Evolutionary conservation across 2,329 filamentous ascomycete genomes (phyloP).

Genomic region (Juglanconis oblonga): DNA sequence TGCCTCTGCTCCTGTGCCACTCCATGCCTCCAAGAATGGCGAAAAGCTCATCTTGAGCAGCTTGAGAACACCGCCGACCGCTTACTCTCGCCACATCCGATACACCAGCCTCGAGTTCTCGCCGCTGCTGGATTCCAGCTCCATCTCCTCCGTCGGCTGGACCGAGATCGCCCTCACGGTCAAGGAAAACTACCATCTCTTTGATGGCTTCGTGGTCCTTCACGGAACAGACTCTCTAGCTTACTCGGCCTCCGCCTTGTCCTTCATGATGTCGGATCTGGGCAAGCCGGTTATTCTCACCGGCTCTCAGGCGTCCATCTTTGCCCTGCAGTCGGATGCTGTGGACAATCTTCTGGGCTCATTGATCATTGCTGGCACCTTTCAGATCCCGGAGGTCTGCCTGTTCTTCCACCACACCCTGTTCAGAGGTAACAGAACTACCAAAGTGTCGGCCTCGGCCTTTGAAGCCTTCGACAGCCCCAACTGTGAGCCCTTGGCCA

Average conservation of each 20-base stretch:
- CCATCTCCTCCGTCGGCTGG: slow-evolving; percentile 84
- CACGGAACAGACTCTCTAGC: slow-evolving; percentile 88
- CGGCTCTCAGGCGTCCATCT: slow-evolving; percentile 79
- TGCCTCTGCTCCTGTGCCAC: slow-evolving; percentile 51
- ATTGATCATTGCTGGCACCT: slow-evolving; percentile 85
- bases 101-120: slow-evolving; percentile 84
- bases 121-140: slow-evolving; percentile 82
- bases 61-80: slow-evolving; percentile 74
- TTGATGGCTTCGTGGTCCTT: slow-evolving; percentile 86
- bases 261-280: slow-evolving; percentile 88
- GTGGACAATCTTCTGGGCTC: slow-evolving; percentile 87
- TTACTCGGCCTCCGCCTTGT: slow-evolving; percentile 85
- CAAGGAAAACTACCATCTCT: slow-evolving; percentile 79
- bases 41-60: slow-evolving; percentile 56
- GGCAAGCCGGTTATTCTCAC: slow-evolving; percentile 91
- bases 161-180: slow-evolving; percentile 78
- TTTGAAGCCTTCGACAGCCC: slow-evolving; percentile 87
- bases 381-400: slow-evolving; percentile 89
- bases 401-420: slow-evolving; percentile 92
- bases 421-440: slow-evolving; percentile 83
- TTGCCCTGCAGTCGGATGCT: slow-evolving; percentile 85
- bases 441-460: slow-evolving; percentile 81
- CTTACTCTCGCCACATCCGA: slow-evolving; percentile 76
- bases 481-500: slow-evolving; percentile 79
- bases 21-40: slow-evolving; percentile 51